These are phyloP conservation scores for Stylosanthes scabra DNA, from an alignment of 331 rosid species.

Conservation along the genomic window DNA sequence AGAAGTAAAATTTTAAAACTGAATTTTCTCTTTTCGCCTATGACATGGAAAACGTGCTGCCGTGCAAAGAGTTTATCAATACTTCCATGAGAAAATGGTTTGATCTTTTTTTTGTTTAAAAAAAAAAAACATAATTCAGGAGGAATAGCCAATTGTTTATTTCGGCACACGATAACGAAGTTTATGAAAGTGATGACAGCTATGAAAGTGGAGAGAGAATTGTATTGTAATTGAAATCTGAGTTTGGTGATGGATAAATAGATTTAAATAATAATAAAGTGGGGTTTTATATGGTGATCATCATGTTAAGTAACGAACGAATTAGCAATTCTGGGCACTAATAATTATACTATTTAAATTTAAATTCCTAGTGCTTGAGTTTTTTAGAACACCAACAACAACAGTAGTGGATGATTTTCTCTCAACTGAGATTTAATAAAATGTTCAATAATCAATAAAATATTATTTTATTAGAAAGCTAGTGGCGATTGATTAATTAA, in stretches of 20 bases:
- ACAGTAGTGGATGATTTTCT: neutral
- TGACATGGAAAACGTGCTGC: slow-evolving; percentile 18
- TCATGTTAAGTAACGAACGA: neutral
- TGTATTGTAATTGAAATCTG: neutral
- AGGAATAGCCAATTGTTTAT: neutral
- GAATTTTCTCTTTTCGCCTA: neutral
- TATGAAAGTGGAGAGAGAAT: neutral
- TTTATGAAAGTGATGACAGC: neutral
- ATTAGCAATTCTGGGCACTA: neutral
- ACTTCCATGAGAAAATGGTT: neutral
- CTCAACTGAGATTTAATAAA: neutral
- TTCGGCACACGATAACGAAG: neutral
- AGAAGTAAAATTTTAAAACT: neutral
- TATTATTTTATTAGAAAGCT: neutral
- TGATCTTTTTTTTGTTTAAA: too few species aligned
- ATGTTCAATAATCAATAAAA: neutral
- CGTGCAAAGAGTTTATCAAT: neutral
- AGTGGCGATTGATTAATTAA: slow-evolving; percentile 15
- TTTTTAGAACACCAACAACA: neutral
- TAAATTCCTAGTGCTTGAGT: neutral
- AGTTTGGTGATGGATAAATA: neutral
- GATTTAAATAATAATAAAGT: neutral
- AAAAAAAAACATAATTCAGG: neutral
- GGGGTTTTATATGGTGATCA: slow-evolving; percentile 4
- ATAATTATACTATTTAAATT: neutral